Evolutionary conservation across 208 protist genomes (phyloP).

Genomic region (Leishmania guyanensis): DNA sequence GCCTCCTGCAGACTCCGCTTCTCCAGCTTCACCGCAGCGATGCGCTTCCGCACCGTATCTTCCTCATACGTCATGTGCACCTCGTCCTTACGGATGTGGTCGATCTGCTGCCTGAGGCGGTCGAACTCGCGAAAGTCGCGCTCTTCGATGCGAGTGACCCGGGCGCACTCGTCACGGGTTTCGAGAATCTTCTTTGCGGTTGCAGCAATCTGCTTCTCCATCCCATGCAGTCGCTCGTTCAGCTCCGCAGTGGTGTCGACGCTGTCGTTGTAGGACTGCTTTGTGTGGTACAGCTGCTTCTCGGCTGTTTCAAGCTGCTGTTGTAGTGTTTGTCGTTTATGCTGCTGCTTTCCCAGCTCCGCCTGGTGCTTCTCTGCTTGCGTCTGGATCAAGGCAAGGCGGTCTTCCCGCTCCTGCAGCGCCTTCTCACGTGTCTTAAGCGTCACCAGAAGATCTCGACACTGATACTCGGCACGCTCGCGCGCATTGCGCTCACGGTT

Average conservation of each 20-base stretch:
- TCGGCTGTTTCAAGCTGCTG: slow-evolving; percentile 92
- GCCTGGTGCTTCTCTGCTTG: slow-evolving; percentile 44
- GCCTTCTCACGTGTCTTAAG: slow-evolving; percentile 70
- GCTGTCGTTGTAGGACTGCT: slow-evolving; percentile 92
- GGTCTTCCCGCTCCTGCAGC: slow-evolving; percentile 47
- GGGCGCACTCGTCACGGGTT: slow-evolving; percentile 51
- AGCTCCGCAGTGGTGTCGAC: slow-evolving; percentile 88
- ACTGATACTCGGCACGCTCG: slow-evolving; percentile 93
- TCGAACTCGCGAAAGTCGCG: slow-evolving; percentile 77
- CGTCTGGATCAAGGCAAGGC: slow-evolving; percentile 28
- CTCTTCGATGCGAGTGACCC: slow-evolving; percentile 71
- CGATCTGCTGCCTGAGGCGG: slow-evolving; percentile 83
- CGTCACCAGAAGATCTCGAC: slow-evolving; percentile 80
- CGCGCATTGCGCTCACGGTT: slow-evolving; percentile 87
- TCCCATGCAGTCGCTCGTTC: slow-evolving; percentile 77
- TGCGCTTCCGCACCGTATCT: slow-evolving; percentile 63
- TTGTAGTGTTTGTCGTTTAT: slow-evolving; percentile 54
- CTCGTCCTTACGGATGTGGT: slow-evolving; percentile 79
- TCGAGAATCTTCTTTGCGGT: slow-evolving; percentile 81
- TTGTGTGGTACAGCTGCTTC: slow-evolving; percentile 85
- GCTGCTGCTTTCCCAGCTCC: slow-evolving; percentile 70
- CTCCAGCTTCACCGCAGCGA: slow-evolving; percentile 56
- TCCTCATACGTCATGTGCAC: slow-evolving; percentile 81
- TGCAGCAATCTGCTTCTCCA: slow-evolving; percentile 66
- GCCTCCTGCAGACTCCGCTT: slow-evolving; percentile 71